Evolutionary conservation across 1,284 basidiomycete genomes (phyloP), one percentile per base, ranked within the genome.

Genomic region (Phlebopus sp.): DNA sequence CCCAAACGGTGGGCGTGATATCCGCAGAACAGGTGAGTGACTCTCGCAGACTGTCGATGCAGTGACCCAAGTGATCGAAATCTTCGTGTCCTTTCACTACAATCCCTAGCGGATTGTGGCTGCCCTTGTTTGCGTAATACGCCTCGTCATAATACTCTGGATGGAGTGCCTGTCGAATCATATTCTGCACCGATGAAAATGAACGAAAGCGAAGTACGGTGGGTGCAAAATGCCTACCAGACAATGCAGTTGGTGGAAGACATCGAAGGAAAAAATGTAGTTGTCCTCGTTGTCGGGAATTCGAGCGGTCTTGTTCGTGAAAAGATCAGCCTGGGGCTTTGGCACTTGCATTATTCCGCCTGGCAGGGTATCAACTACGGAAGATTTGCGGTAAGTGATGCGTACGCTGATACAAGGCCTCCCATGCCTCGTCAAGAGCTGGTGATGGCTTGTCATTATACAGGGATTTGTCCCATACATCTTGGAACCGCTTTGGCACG

Each of bases 211-310:
- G 9, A 32, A 32, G 13, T 4, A 15, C 13, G 11, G 17, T 35
- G 7, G 5, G 11, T 21, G 38, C 21, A 23, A 25, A 4, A 36
- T 14, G 53, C 64, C 5, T 44, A 67, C 67, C 42, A 69, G 37
- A 46, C 67, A 69, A 41, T 67, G 66, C 7, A 67, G 49, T 38
- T 67, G 59, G 47, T 69, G 67, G 44, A 64, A 69, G 5, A 69
- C 63, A 19, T 66, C 63, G 5, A 67, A 49, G 9, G 55, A 46
- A 5, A 55, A 53, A 4, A 60, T 55, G 41, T 63, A 63, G 27
- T 61, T 51, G 1, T 55, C 56, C 13, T 55, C 49, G 37, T 66
- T 58, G 5, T 56, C 58, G 5, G 57, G 55, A 21, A 63, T 57
- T 4, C 57, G 52, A 29, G 49, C 48, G 0, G 63, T 67, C 25